Percentiles rank a stretch among this genome's conserved stretches.
phyloP scores from a whole-genome alignment of 1,139 yeast species.

The Candida pseudoviswanathii region DNA sequence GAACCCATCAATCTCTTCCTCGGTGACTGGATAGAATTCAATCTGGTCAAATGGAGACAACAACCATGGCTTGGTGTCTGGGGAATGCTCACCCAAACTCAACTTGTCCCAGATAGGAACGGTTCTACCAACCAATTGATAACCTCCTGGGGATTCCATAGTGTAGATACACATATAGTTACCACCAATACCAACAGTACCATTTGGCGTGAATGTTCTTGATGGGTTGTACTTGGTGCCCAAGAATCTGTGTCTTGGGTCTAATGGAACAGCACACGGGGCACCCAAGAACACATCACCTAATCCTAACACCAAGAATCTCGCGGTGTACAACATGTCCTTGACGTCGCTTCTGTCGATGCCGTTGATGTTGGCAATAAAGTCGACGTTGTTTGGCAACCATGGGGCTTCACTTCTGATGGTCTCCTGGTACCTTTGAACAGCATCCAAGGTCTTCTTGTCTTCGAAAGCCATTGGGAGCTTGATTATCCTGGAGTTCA shows the following conservation, averaged over 20 bases:
- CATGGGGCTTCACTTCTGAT: conserved; percentile 93
- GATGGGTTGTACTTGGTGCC: conserved; percentile 97
- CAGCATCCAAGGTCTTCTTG: conserved; percentile 83
- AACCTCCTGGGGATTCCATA: conserved; percentile 98
- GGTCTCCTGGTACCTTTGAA: conserved; percentile 87
- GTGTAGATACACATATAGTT: conserved; percentile 98
- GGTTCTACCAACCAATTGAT: conserved; percentile 94
- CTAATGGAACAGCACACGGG: conserved; percentile 97
- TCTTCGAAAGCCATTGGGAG: conserved; percentile 98
- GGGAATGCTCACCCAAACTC: conserved; percentile 67
- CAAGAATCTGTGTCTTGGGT: conserved; percentile 89
- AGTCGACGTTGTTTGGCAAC: conserved; percentile 97
- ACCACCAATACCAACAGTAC: conserved; percentile 97
- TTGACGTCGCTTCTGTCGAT: conserved; percentile 74
- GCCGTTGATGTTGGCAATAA: conserved; percentile 85
- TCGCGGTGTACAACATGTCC: conserved; percentile 83
- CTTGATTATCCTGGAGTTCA: conserved; percentile 77
- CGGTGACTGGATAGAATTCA: conserved; percentile 89
- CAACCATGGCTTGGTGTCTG: conserved; percentile 78
- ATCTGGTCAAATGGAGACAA: conserved; percentile 90
- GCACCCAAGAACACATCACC: conserved; percentile 98
- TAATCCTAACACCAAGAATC: conserved; percentile 88
- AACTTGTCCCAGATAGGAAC: conserved; percentile 97
- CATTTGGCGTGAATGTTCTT: conserved; percentile 93
- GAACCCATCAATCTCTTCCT: conserved; percentile 72